Evolutionary conservation across 208 protist species (phyloP).

Genomic region (Naegleria fowleri): DNA sequence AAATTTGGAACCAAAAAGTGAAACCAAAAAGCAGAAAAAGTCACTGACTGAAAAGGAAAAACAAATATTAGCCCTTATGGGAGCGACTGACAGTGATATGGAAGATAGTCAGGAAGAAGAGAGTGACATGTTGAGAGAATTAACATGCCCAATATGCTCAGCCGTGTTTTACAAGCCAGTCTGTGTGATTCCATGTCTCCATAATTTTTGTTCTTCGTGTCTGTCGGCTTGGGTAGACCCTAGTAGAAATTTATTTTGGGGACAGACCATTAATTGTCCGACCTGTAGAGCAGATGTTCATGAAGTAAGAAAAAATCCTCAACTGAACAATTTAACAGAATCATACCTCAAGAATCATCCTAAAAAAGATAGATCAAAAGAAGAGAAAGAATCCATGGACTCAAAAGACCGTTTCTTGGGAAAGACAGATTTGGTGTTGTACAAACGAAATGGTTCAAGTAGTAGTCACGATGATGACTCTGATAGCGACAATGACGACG

Average conservation of each 20-base stretch:
- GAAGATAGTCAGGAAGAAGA: not conserved
- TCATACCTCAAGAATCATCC: conserved; percentile 55
- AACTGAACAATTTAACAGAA: conserved; percentile 64
- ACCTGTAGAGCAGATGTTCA: conserved; percentile 55
- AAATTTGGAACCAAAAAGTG: not conserved
- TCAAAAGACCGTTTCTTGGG: conserved; percentile 50
- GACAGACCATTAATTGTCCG: conserved; percentile 51
- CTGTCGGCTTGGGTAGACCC: conserved; percentile 60
- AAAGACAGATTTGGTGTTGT: conserved; percentile 1
- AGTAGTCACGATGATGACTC: not conserved
- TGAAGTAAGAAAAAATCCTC: conserved; percentile 66
- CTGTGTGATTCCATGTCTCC: conserved; percentile 70
- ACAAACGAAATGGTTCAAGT: not conserved
- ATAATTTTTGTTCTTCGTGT: conserved; percentile 73
- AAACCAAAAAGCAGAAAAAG: not conserved
- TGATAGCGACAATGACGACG: not conserved
- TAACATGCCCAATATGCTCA: conserved; percentile 67
- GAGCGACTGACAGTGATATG: too few relatives aligned
- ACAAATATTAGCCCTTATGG: not conserved
- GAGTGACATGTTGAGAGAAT: conserved; percentile 52
- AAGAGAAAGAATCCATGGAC: conserved; percentile 52
- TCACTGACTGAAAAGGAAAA: not conserved
- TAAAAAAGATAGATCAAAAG: conserved; percentile 38
- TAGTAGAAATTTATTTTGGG: not conserved
- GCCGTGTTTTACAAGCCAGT: conserved; percentile 62